These are phyloP conservation scores for Globisporangium canariense DNA, from an alignment of 352 stramenopile species.

Conservation along the genomic window DNA sequence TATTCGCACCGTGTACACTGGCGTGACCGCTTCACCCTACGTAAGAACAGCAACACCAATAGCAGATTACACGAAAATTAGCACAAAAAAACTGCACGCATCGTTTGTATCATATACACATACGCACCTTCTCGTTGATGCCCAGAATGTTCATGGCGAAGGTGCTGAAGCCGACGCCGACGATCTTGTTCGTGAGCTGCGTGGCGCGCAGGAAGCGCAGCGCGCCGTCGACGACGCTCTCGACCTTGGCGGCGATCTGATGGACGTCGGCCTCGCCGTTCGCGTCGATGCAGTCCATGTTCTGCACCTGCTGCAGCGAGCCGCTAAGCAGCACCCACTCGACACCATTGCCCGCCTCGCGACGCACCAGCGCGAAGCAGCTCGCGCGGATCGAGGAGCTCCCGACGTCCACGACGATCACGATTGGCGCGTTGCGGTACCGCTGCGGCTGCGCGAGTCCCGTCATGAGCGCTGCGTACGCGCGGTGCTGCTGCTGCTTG, in stretches of 20 bases:
- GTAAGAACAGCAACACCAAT: background rate
- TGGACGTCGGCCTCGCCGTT: slow-evolving; percentile 57
- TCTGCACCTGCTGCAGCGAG: slow-evolving; percentile 61
- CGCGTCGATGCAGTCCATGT: slow-evolving; percentile 35
- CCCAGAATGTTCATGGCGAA: slow-evolving; percentile 95
- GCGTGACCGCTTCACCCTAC: slow-evolving; percentile 60
- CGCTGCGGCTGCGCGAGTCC: slow-evolving; percentile 33
- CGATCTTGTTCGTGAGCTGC: slow-evolving; percentile 40
- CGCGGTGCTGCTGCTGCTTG: slow-evolving; percentile 20
- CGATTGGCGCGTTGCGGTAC: slow-evolving; percentile 43
- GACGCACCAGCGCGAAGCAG: slow-evolving; percentile 64
- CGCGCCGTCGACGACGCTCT: slow-evolving; percentile 43
- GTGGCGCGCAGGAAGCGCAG: slow-evolving; percentile 47
- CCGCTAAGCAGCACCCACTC: slow-evolving; percentile 66
- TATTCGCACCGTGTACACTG: slow-evolving; percentile 64
- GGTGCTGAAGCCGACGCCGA: slow-evolving; percentile 88
- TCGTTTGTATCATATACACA: background rate
- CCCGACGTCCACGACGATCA: slow-evolving; percentile 89
- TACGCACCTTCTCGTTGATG: slow-evolving; percentile 50
- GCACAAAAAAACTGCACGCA: background rate
- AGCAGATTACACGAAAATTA: background rate
- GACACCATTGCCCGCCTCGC: slow-evolving; percentile 1
- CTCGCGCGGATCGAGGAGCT: slow-evolving; percentile 92
- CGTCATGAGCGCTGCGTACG: slow-evolving; percentile 20
- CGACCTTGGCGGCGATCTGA: slow-evolving; percentile 42